Conservation (phyloP, 768 basidiomycete genomes). For the Trametes meyenii region DNA sequence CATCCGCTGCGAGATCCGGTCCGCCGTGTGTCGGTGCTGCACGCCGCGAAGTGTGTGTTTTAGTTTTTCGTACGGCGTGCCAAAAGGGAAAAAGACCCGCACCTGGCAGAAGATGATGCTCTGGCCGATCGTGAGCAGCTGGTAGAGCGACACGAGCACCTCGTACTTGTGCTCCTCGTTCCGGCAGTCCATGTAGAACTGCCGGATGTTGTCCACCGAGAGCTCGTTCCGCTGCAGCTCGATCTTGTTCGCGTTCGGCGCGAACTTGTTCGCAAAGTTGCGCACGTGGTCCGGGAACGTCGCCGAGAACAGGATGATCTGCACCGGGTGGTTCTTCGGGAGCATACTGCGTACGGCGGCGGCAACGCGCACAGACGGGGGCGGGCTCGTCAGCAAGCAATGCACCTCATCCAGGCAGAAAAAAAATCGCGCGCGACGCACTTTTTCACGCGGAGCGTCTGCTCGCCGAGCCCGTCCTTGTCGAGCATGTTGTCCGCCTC, state of each 20-base stretch:
- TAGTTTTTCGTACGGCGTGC: not conserved
- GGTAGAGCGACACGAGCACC: slow-evolving; percentile 88
- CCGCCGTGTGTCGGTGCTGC: slow-evolving; percentile 89
- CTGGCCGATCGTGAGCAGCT: slow-evolving; percentile 91
- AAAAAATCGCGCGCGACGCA: slow-evolving; percentile 39
- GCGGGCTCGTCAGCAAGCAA: not conserved
- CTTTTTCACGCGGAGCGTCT: slow-evolving; percentile 94
- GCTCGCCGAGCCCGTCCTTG: slow-evolving; percentile 90
- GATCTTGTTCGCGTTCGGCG: slow-evolving; percentile 95
- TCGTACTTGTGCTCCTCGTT: slow-evolving; percentile 95
- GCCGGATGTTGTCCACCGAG: slow-evolving; percentile 90
- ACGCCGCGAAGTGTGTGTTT: not conserved
- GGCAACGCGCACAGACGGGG: not conserved
- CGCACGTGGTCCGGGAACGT: slow-evolving; percentile 97
- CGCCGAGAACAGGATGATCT: slow-evolving; percentile 96
- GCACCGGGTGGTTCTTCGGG: slow-evolving; percentile 54
- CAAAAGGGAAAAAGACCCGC: slow-evolving; percentile 28
- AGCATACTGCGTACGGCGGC: slow-evolving; percentile 49
- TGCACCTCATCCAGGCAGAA: not conserved
- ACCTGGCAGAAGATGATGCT: slow-evolving; percentile 99
- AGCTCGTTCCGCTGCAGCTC: slow-evolving; percentile 93
- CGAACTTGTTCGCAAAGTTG: slow-evolving; percentile 89
- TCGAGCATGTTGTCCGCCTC: slow-evolving; percentile 99
- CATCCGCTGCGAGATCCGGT: slow-evolving; percentile 90
- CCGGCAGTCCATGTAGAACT: slow-evolving; percentile 97